Conservation (phyloP, 306 rosid species). For the Sicyos edulis region DNA sequence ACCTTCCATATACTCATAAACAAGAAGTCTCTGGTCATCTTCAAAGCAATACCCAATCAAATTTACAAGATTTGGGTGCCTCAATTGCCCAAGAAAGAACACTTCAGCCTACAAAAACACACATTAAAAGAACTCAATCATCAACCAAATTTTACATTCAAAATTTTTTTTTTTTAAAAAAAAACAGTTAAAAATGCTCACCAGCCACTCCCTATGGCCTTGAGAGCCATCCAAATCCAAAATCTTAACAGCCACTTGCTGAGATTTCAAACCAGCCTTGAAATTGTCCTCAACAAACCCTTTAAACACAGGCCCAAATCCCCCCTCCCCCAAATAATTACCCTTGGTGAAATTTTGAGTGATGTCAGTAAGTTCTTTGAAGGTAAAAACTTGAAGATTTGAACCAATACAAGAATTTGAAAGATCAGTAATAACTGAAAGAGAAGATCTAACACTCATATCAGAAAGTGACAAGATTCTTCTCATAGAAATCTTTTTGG, state of each 20-base stretch:
- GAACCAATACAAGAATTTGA: constrained; percentile 68
- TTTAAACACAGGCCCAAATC: constrained; percentile 81
- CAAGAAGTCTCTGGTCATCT: too few species aligned
- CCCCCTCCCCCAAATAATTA: constrained; percentile 81
- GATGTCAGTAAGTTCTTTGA: constrained; percentile 52
- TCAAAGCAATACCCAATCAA: constrained; percentile 86
- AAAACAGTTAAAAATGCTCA: constrained; percentile 24
- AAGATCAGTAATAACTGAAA: constrained; percentile 62
- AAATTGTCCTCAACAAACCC: constrained; percentile 68
- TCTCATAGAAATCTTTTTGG: constrained; percentile 14
- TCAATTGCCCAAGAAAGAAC: constrained; percentile 76
- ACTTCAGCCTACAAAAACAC: constrained; percentile 63
- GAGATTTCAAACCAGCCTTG: constrained; percentile 46
- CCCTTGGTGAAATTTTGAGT: constrained; percentile 48
- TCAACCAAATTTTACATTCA: neutral
- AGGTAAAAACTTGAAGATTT: constrained; percentile 66
- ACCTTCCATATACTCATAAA: constrained; percentile 64
- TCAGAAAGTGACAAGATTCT: constrained; percentile 65
- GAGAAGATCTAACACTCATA: constrained; percentile 56
- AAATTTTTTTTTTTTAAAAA: neutral
- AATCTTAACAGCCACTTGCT: constrained; percentile 66
- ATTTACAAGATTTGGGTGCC: constrained; percentile 76
- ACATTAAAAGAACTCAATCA: neutral
- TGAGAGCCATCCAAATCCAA: constrained; percentile 80
- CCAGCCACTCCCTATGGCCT: constrained; percentile 99